A percentile compares a stretch with the other conserved stretches of the same genome.
Conservation (phyloP, 768 basidiomycete species). For the Lactarius sp. region DNA sequence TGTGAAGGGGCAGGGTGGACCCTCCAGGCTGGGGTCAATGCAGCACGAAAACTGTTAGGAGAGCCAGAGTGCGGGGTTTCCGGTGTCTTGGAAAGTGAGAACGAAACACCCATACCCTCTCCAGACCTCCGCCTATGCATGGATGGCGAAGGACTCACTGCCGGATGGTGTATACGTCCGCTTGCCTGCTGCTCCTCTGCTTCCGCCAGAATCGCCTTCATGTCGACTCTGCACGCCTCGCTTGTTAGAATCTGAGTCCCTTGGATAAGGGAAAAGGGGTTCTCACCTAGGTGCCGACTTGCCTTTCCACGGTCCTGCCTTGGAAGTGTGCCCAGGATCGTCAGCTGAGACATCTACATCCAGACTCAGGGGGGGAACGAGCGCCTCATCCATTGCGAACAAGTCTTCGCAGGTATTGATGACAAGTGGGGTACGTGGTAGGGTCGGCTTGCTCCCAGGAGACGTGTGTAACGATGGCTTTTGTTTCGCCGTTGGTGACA, state of each 20-base stretch:
- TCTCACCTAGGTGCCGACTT: constrained; percentile 46
- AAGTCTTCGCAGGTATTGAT: constrained; percentile 54
- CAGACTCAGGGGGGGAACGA: constrained; percentile 31
- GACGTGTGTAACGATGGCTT: constrained; percentile 30
- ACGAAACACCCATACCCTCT: constrained; percentile 10
- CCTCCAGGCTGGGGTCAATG: constrained; percentile 4
- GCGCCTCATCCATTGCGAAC: constrained; percentile 76
- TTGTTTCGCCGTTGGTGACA: constrained; percentile 33
- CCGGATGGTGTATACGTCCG: constrained; percentile 21
- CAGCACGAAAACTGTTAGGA: background rate
- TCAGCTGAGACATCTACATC: constrained; percentile 15
- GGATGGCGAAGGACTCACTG: background rate
- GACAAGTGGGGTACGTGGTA: constrained; percentile 27
- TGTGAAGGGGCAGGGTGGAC: background rate
- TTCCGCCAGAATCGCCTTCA: constrained; percentile 85
- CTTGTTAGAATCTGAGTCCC: background rate
- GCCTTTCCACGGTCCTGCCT: constrained; percentile 33
- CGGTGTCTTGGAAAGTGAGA: constrained; percentile 18
- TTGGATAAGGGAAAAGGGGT: background rate
- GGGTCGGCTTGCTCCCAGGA: constrained; percentile 29
- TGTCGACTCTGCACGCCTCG: constrained; percentile 55
- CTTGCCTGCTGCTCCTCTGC: constrained; percentile 37
- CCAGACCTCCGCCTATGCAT: constrained; percentile 15
- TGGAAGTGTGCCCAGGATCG: constrained; percentile 1
- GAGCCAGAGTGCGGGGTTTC: constrained; percentile 4